Conservation (phyloP, 208 protist genomes). For the Wallacemonas sp. region DNA sequence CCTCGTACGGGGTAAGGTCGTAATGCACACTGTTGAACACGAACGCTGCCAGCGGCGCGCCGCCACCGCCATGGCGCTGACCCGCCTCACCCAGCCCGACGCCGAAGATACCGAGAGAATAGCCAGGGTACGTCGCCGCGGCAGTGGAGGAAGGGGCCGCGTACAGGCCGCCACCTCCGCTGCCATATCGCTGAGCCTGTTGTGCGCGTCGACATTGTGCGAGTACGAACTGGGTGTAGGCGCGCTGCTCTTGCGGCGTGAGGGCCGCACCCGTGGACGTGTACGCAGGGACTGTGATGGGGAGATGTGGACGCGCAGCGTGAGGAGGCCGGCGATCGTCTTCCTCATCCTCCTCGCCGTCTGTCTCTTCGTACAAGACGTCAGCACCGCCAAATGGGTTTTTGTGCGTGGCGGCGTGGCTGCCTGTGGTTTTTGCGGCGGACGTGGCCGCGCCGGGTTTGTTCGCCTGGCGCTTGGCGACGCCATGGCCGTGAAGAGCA, state of each 20-base stretch:
- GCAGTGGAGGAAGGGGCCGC: too few relatives aligned
- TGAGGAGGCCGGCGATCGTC: background rate
- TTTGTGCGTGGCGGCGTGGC: background rate
- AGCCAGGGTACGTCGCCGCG: background rate
- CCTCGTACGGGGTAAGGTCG: conserved; percentile 12
- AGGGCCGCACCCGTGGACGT: background rate
- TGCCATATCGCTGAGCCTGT: background rate
- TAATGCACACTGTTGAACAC: conserved; percentile 11
- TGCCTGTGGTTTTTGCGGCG: too few relatives aligned
- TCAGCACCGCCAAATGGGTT: background rate
- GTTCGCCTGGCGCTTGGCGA: too few relatives aligned
- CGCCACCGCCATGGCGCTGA: background rate
- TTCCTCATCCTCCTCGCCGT: background rate
- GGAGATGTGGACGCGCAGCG: background rate
- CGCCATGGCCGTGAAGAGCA: too few relatives aligned
- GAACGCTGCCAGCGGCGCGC: background rate
- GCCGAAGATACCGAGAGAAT: background rate
- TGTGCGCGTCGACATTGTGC: background rate
- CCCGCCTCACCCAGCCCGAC: background rate
- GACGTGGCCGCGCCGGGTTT: too few relatives aligned
- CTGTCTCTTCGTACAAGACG: background rate
- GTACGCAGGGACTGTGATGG: conserved; percentile 1
- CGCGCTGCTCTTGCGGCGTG: conserved; percentile 5
- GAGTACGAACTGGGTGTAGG: conserved; percentile 13
- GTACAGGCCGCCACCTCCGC: background rate